Conservation (phyloP, 148 eudicot species). For the Chenopodium quinoa region DNA sequence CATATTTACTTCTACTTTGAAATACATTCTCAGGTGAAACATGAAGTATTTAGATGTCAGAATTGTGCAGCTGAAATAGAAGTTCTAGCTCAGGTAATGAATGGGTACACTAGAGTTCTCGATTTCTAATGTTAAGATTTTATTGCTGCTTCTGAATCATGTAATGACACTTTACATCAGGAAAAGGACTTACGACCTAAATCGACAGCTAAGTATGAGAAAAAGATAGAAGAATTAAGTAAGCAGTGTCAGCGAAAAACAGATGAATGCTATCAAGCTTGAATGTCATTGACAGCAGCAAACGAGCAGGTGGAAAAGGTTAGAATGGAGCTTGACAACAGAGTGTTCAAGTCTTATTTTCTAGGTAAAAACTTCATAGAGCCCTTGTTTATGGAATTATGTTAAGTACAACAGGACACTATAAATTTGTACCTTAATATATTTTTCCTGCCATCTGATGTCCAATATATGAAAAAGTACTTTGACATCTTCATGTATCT, state of each 20-base stretch:
- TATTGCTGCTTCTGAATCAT: slow-evolving; percentile 9
- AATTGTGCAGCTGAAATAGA: slow-evolving; percentile 70
- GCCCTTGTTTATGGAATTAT: neutral
- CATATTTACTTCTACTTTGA: slow-evolving; percentile 8
- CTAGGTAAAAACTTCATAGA: slow-evolving; percentile 41
- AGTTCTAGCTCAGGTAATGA: slow-evolving; percentile 62
- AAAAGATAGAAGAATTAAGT: slow-evolving; percentile 72
- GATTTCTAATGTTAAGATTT: neutral
- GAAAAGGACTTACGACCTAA: slow-evolving; percentile 44
- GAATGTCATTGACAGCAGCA: slow-evolving; percentile 89
- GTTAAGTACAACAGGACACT: neutral
- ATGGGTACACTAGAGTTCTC: neutral
- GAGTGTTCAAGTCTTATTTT: slow-evolving; percentile 59
- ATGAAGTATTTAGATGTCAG: slow-evolving; percentile 51
- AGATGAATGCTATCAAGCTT: slow-evolving; percentile 94
- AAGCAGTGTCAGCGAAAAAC: slow-evolving; percentile 67
- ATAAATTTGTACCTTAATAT: neutral
- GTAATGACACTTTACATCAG: slow-evolving; percentile 25
- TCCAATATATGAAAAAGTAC: too few relatives aligned
- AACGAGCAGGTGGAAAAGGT: slow-evolving; percentile 84
- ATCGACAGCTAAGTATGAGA: slow-evolving; percentile 71
- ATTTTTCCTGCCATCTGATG: neutral
- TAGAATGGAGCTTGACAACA: slow-evolving; percentile 84
- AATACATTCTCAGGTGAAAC: slow-evolving; percentile 41
- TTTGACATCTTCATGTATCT: too few relatives aligned